These are phyloP conservation scores for Paratinospora sagittata DNA, from an alignment of 164 flowering plant species.

Conservation along the genomic window DNA sequence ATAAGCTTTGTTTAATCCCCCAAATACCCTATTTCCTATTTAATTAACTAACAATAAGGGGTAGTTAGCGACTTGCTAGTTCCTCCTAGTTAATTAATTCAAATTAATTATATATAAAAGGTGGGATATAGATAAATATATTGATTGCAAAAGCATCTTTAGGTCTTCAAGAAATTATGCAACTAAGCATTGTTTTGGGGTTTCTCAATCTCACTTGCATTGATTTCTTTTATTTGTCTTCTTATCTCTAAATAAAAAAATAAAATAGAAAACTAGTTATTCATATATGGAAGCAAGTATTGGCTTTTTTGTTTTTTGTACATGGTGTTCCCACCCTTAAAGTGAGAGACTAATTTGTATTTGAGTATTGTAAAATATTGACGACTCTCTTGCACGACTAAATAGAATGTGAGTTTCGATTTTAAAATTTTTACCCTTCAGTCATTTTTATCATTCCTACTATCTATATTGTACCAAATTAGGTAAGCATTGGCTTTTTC, in stretches of 20 bases:
- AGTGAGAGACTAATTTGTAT: too few species aligned
- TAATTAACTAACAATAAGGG: neutral
- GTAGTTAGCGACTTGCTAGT: neutral
- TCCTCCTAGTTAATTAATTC: neutral
- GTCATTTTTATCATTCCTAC: too few species aligned
- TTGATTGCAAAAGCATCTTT: slow-evolving; percentile 9
- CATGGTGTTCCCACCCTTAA: too few species aligned
- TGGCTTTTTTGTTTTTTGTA: too few species aligned
- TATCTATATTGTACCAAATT: too few species aligned
- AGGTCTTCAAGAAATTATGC: slow-evolving; percentile 11
- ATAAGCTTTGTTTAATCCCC: slow-evolving; percentile 1
- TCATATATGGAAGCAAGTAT: slow-evolving; percentile 11
- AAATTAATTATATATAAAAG: neutral
- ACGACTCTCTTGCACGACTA: too few species aligned
- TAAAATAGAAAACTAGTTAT: too few species aligned
- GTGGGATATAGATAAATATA: neutral
- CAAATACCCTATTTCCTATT: neutral
- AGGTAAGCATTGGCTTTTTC: too few species aligned
- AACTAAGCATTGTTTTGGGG: slow-evolving; percentile 9
- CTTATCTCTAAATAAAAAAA: neutral
- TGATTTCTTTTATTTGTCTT: slow-evolving; percentile 4
- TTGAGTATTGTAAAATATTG: too few species aligned
- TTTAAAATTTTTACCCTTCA: too few species aligned
- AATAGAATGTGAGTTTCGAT: too few species aligned
- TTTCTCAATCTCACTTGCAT: slow-evolving; percentile 14